A percentile compares a stretch with the other conserved stretches of the same genome.
phyloP scores from a whole-genome alignment of 371 early-diverging fungal species.

The Zancudomyces culisetae region DNA sequence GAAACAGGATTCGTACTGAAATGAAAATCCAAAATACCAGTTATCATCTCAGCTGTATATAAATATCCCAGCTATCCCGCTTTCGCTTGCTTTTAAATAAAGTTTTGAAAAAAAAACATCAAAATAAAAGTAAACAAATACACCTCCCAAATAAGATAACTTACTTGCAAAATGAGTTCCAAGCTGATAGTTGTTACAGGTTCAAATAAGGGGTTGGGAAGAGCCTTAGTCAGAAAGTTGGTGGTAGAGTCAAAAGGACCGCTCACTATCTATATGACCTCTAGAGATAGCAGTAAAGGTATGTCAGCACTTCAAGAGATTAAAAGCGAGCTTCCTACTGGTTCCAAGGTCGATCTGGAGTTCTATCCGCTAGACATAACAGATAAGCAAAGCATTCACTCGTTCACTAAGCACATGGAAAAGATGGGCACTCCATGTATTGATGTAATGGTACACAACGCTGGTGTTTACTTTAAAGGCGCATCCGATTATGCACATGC shows the following conservation, averaged over 20 bases:
- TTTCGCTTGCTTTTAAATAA: no score
- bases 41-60: no score
- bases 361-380: conserved; percentile 21
- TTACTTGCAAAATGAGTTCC: no score
- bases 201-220: conserved; percentile 22
- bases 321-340: conserved; percentile 7
- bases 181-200: conserved; percentile 15
- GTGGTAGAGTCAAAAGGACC: conserved; percentile 8
- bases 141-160: no score
- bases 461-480: no score
- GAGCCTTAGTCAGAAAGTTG: conserved; percentile 11
- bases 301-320: conserved; percentile 21
- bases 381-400: conserved; percentile 8
- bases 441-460: conserved; percentile 20
- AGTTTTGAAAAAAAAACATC: no score
- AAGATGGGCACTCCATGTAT: conserved; percentile 15
- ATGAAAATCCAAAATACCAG: no score
- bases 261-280: conserved; percentile 16
- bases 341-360: conserved; percentile 10
- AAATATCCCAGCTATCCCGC: no score
- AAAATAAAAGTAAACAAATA: no score
- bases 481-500: conserved; percentile 10
- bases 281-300: conserved; percentile 11
- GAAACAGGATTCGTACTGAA: no score
- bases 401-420: conserved; percentile 13